Evolutionary conservation across 2,329 filamentous ascomycete species (phyloP).

Genomic region (Paraphaeosphaeria sporulosa): DNA sequence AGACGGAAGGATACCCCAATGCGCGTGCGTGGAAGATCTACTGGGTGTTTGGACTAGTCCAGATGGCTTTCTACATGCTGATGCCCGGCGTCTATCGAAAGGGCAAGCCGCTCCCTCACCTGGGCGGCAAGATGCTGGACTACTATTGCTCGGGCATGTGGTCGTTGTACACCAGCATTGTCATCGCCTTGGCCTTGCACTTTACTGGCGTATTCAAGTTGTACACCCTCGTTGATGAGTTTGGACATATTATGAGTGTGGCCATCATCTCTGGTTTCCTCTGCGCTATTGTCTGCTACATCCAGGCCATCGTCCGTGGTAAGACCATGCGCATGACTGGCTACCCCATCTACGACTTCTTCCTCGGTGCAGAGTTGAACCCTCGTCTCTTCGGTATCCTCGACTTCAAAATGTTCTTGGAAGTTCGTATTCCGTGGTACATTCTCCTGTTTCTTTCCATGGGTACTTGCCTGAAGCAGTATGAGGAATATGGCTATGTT

Average conservation of each 20-base stretch:
- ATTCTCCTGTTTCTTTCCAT: slow-evolving; percentile 82
- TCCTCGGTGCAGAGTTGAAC: slow-evolving; percentile 89
- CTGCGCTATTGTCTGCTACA: slow-evolving; percentile 83
- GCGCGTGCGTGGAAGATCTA: slow-evolving; percentile 89
- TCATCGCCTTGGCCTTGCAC: slow-evolving; percentile 75
- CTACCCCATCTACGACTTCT: slow-evolving; percentile 82
- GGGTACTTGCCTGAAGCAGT: slow-evolving; percentile 81
- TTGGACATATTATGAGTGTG: slow-evolving; percentile 90
- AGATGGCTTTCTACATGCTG: slow-evolving; percentile 81
- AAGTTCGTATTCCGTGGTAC: slow-evolving; percentile 91
- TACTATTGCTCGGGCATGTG: slow-evolving; percentile 94
- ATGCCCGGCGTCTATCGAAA: slow-evolving; percentile 88
- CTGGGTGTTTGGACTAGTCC: slow-evolving; percentile 89
- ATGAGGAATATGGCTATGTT: slow-evolving; percentile 84
- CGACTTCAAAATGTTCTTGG: slow-evolving; percentile 96
- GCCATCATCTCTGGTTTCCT: slow-evolving; percentile 90
- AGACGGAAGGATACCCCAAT: slow-evolving; percentile 84
- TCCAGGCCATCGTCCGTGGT: slow-evolving; percentile 81
- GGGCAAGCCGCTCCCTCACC: slow-evolving; percentile 85
- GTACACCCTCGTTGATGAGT: slow-evolving; percentile 93
- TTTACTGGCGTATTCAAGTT: slow-evolving; percentile 85
- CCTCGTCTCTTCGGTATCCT: slow-evolving; percentile 83
- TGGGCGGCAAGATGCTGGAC: slow-evolving; percentile 81
- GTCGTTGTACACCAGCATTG: slow-evolving; percentile 88
- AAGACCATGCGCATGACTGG: slow-evolving; percentile 93